These are phyloP conservation scores for Lodderomyces oxycetoniae DNA, from an alignment of 1,139 yeast species.

Conservation along the genomic window DNA sequence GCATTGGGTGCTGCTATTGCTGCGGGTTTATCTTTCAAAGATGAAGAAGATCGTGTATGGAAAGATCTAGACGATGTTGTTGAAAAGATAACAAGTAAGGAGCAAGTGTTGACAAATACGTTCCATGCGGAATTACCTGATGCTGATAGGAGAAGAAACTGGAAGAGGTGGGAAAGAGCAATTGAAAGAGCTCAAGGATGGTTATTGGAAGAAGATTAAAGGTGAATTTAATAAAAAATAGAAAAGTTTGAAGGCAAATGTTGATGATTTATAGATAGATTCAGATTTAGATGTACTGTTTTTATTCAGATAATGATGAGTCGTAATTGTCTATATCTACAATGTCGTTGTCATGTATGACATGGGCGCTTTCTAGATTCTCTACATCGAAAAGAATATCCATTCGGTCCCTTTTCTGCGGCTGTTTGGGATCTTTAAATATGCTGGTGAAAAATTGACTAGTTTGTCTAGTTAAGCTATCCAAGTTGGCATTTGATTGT, in stretches of 20 bases:
- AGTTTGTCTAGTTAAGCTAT: conserved; percentile 20
- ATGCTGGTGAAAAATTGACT: conserved; percentile 19
- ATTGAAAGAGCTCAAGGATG: conserved; percentile 74
- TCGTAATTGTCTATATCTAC: conserved; percentile 16
- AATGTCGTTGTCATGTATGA: background rate
- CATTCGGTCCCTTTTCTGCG: conserved; percentile 2
- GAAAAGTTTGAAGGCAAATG: background rate
- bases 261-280: conserved; percentile 1
- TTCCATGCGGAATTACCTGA: conserved; percentile 60
- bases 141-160: conserved; percentile 55
- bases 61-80: conserved; percentile 62
- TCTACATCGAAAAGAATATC: no score
- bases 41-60: conserved; percentile 67
- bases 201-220: conserved; percentile 46
- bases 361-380: background rate
- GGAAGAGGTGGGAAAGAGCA: conserved; percentile 82
- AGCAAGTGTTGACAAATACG: conserved; percentile 28
- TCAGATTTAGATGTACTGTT: background rate
- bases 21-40: conserved; percentile 71
- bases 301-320: conserved; percentile 9
- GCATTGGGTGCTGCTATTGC: conserved; percentile 97
- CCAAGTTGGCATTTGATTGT: conserved; percentile 18
- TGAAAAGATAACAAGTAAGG: conserved; percentile 29
- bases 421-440: conserved; percentile 3
- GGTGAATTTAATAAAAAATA: background rate